Percentiles rank a stretch among this genome's conserved stretches.
These are phyloP conservation scores for Xylariaceae sp. DNA, from an alignment of 2,329 filamentous ascomycete genomes.

Conservation along the genomic window DNA sequence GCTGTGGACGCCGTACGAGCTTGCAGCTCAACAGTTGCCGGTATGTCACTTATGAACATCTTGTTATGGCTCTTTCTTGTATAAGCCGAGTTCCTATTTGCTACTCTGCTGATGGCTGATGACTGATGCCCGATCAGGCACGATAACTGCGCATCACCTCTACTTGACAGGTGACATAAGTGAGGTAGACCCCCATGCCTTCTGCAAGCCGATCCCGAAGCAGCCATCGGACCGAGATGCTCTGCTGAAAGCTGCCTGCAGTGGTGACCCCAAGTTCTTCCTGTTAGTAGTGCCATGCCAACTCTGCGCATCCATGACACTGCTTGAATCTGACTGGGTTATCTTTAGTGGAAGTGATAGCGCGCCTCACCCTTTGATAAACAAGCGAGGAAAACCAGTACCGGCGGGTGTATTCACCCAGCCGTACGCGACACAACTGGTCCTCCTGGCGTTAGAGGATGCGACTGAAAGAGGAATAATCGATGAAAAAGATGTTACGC, in stretches of 20 bases:
- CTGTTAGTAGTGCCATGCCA: conserved; percentile 31
- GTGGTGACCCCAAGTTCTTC: conserved; percentile 49
- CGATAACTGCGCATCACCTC: conserved; percentile 83
- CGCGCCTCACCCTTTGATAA: conserved; percentile 56
- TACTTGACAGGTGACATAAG: conserved; percentile 71
- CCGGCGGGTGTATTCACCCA: conserved; percentile 79
- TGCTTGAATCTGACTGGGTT: conserved; percentile 8
- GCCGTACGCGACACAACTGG: conserved; percentile 45
- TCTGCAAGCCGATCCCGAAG: conserved; percentile 75
- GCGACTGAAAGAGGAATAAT: conserved; percentile 52
- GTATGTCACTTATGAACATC: conserved; percentile 27
- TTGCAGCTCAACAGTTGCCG: conserved; percentile 71
- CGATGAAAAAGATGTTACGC: conserved; percentile 46
- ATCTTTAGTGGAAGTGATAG: conserved; percentile 49
- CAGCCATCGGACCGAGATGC: conserved; percentile 58
- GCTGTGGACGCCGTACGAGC: conserved; percentile 71
- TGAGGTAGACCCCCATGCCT: conserved; percentile 56
- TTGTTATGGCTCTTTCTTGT: not conserved
- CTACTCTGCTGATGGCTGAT: not conserved
- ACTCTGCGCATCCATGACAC: not conserved
- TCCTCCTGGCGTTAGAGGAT: conserved; percentile 58
- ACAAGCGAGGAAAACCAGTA: conserved; percentile 45
- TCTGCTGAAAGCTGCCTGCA: conserved; percentile 43
- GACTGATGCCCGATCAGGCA: conserved; percentile 40
- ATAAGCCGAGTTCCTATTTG: not conserved